These are phyloP conservation scores for Tylopilus sp. DNA, from an alignment of 768 basidiomycete genomes.

Conservation along the genomic window DNA sequence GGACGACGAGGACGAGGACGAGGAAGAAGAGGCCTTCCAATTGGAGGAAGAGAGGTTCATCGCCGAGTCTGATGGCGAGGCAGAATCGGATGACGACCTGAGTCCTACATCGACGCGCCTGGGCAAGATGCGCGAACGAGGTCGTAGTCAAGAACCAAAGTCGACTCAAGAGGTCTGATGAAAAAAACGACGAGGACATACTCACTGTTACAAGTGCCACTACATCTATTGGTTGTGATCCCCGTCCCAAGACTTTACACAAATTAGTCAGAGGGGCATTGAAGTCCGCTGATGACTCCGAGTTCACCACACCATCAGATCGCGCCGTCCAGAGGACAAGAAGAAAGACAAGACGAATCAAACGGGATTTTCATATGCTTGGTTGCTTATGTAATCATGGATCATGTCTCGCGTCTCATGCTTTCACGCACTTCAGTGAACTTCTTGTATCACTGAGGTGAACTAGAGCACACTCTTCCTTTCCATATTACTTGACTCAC, in stretches of 20 bases:
- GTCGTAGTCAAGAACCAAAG: slow-evolving; percentile 14
- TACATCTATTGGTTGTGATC: background rate
- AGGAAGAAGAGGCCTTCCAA: slow-evolving; percentile 40
- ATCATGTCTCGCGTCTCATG: too few relatives aligned
- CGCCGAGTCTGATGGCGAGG: slow-evolving; percentile 30
- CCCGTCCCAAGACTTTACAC: slow-evolving; percentile 43
- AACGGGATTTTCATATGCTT: too few relatives aligned
- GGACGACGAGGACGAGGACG: slow-evolving; percentile 28
- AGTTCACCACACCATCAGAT: slow-evolving; percentile 13
- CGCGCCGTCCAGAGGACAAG: slow-evolving; percentile 28
- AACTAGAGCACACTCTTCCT: too few relatives aligned
- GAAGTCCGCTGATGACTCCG: slow-evolving; percentile 27
- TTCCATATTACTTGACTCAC: too few relatives aligned
- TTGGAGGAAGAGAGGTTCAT: slow-evolving; percentile 46
- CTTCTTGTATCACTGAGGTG: too few relatives aligned
- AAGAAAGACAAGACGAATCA: slow-evolving; percentile 19
- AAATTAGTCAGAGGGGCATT: slow-evolving; percentile 44
- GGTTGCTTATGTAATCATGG: too few relatives aligned
- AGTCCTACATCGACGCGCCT: slow-evolving; percentile 35
- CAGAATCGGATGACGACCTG: slow-evolving; percentile 28
- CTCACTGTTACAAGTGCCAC: slow-evolving; percentile 46
- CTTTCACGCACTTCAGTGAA: too few relatives aligned
- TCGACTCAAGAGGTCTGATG: slow-evolving; percentile 12
- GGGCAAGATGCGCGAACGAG: slow-evolving; percentile 27
- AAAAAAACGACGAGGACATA: slow-evolving; percentile 28